Evolutionary conservation across 345 rosid genomes (phyloP).

Genomic region (Nasturtium officinale): DNA sequence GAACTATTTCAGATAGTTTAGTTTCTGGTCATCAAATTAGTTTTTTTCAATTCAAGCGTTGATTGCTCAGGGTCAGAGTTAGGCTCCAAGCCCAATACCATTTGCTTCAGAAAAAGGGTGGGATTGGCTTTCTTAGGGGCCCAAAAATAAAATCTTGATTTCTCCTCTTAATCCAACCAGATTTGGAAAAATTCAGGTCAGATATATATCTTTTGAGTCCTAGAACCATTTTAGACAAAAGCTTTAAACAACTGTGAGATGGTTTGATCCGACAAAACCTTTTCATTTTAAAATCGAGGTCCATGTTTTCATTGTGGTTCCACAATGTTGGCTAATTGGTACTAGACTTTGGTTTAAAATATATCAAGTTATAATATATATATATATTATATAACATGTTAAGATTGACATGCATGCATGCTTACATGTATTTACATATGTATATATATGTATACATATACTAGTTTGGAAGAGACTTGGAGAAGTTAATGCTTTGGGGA

Average conservation of each 20-base stretch:
- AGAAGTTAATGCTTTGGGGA: slow-evolving; percentile 2
- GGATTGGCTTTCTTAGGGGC: neutral
- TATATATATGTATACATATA: neutral
- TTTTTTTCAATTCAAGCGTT: neutral
- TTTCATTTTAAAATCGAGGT: neutral
- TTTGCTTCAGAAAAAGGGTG: neutral
- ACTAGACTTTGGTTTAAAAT: neutral
- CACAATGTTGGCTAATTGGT: neutral
- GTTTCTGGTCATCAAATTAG: neutral
- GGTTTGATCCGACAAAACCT: neutral
- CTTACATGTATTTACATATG: neutral
- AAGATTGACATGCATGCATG: neutral
- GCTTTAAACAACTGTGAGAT: neutral
- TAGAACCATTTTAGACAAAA: neutral
- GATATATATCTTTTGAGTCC: no score
- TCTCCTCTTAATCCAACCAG: no score
- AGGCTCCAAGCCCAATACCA: slow-evolving; percentile 6
- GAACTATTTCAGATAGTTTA: neutral
- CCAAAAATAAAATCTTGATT: neutral
- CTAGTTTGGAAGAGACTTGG: slow-evolving; percentile 13
- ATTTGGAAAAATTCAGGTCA: no score
- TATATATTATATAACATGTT: neutral
- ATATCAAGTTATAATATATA: neutral
- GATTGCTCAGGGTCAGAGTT: neutral
- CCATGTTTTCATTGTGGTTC: neutral